Conservation (phyloP, 257 asterid genomes). For the Capsicum chinense region DNA sequence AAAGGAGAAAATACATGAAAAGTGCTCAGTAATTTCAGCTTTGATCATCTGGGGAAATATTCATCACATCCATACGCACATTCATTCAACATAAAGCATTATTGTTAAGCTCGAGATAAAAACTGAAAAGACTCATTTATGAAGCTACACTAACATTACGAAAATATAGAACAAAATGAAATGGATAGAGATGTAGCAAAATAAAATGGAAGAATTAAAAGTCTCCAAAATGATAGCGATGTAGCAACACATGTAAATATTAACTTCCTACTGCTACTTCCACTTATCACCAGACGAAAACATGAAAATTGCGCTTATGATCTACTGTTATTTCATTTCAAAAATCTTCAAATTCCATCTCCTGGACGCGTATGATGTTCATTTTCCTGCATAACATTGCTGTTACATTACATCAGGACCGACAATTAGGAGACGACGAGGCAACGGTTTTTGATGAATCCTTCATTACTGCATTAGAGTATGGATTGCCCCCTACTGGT, state of each 20-base stretch:
- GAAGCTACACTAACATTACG: not conserved
- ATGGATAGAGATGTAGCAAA: too few species aligned
- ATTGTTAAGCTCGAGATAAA: too few species aligned
- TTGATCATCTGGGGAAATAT: conserved; percentile 95
- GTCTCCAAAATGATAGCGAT: too few species aligned
- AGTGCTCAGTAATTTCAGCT: conserved; percentile 82
- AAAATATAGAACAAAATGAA: too few species aligned
- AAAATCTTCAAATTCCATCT: not conserved
- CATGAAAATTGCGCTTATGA: not conserved
- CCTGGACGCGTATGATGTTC: not conserved
- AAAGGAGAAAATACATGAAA: conserved; percentile 41
- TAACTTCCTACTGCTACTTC: not conserved
- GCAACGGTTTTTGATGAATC: conserved; percentile 29
- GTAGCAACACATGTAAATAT: not conserved
- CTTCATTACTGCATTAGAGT: conserved; percentile 20
- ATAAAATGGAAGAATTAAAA: too few species aligned
- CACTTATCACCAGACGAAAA: not conserved
- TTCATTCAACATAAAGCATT: not conserved
- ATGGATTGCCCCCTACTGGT: conserved; percentile 29
- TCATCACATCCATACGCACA: conserved; percentile 44
- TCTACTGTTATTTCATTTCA: not conserved
- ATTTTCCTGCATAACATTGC: not conserved
- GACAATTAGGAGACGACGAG: conserved; percentile 29
- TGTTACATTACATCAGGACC: conserved; percentile 11
- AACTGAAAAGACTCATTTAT: not conserved